A percentile compares a stretch with the other conserved stretches of the same genome.
These are phyloP conservation scores for Colletotrichum sp. DNA, from an alignment of 2,329 filamentous ascomycete species.

Conservation along the genomic window DNA sequence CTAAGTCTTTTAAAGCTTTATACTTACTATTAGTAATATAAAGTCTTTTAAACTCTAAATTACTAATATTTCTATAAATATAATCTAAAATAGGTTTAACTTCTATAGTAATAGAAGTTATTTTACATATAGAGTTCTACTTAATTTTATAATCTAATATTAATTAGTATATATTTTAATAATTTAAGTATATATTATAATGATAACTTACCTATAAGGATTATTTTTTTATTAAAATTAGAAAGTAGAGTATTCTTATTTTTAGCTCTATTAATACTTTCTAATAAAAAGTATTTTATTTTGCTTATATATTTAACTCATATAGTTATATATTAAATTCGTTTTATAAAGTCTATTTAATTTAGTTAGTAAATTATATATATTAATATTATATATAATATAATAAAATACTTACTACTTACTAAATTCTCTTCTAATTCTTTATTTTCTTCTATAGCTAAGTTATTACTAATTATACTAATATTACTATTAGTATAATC, in stretches of 20 bases:
- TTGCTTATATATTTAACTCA: neutral
- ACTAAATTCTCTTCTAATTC: neutral
- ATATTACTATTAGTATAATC: neutral
- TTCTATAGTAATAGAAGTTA: too few species aligned
- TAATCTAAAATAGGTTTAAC: too few species aligned
- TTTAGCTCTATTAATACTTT: neutral
- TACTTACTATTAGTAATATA: too few species aligned
- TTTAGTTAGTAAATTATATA: too few species aligned
- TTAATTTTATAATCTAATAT: neutral
- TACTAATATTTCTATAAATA: too few species aligned
- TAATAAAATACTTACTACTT: neutral
- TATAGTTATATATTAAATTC: neutral
- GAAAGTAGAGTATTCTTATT: neutral
- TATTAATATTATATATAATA: neutral
- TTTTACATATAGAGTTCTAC: too few species aligned
- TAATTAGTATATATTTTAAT: neutral
- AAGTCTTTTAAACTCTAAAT: too few species aligned
- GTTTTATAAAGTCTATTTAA: neutral
- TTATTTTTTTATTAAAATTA: neutral
- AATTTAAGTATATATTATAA: neutral
- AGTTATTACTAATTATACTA: neutral
- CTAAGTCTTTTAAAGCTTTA: too few species aligned
- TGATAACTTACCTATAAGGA: neutral
- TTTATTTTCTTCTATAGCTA: neutral
- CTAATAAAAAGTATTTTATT: neutral